Conservation (phyloP, 2,329 filamentous ascomycete species). For the Dactylellina leptospora region DNA sequence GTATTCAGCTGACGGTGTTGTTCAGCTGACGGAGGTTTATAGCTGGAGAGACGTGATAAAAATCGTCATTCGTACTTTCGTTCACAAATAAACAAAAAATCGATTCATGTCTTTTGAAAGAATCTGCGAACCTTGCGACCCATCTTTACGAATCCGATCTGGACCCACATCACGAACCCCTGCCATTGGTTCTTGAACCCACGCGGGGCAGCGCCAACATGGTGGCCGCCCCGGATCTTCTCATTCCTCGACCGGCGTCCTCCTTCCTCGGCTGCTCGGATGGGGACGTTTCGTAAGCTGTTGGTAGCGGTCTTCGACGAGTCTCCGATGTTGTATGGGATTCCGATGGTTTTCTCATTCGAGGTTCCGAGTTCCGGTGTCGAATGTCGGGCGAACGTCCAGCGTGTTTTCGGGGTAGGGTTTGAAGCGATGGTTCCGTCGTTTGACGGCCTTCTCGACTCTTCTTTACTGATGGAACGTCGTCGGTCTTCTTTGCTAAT, state of each 20-base stretch:
- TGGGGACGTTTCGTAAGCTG: slow-evolving; percentile 35
- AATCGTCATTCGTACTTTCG: slow-evolving; percentile 35
- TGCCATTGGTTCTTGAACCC: slow-evolving; percentile 52
- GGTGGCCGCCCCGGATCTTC: slow-evolving; percentile 14
- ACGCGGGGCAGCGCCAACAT: not conserved
- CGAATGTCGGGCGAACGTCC: slow-evolving; percentile 36
- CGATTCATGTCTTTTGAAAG: slow-evolving; percentile 33
- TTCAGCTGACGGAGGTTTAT: not conserved
- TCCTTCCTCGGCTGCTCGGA: slow-evolving; percentile 39
- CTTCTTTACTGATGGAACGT: slow-evolving; percentile 45
- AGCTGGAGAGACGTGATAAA: slow-evolving; percentile 41
- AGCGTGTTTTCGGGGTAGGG: slow-evolving; percentile 18
- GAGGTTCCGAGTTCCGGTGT: slow-evolving; percentile 44
- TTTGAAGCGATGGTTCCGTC: slow-evolving; percentile 40
- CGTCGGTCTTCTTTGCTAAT: slow-evolving; percentile 45
- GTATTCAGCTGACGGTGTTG: not conserved
- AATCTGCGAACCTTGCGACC: slow-evolving; percentile 53
- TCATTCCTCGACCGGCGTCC: slow-evolving; percentile 38
- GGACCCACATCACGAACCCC: slow-evolving; percentile 52
- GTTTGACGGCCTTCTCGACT: slow-evolving; percentile 45
- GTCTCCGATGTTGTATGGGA: slow-evolving; percentile 31
- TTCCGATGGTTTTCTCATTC: slow-evolving; percentile 48
- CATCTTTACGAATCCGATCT: slow-evolving; percentile 50
- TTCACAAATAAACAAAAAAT: slow-evolving; percentile 17
- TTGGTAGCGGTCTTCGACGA: slow-evolving; percentile 3